phyloP scores from a whole-genome alignment of 2,329 filamentous ascomycete genomes.

The Hymenoscyphus linearis region DNA sequence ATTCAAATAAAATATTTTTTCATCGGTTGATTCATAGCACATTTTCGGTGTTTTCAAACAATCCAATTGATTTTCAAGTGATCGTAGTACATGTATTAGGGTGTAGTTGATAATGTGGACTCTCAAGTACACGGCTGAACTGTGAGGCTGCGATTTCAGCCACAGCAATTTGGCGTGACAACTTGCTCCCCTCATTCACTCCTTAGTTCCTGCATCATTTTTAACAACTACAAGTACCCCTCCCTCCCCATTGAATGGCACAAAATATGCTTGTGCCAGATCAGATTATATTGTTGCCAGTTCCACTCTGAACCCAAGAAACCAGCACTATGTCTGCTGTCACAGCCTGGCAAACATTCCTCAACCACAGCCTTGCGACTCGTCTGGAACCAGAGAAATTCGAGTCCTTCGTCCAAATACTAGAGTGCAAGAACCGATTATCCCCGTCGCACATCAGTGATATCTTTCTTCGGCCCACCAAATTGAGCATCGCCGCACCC shows the following conservation, averaged over 20 bases:
- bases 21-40: neutral
- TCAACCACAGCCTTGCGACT: slow-evolving; percentile 43
- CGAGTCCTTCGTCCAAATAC: slow-evolving; percentile 43
- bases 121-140: neutral
- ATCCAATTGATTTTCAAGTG: neutral
- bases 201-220: neutral
- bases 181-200: neutral
- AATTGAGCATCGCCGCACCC: slow-evolving; percentile 36
- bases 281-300: neutral
- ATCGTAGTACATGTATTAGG: neutral
- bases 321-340: slow-evolving; percentile 10
- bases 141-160: neutral
- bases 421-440: slow-evolving; percentile 48
- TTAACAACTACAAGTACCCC: neutral
- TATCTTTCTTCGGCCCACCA: slow-evolving; percentile 51
- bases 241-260: neutral
- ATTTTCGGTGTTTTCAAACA: neutral
- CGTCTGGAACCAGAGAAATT: slow-evolving; percentile 52
- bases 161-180: neutral
- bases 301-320: neutral
- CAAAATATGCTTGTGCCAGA: neutral
- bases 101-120: neutral
- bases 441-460: slow-evolving; percentile 48
- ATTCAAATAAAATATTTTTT: neutral
- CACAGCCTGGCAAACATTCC: slow-evolving; percentile 34